Conservation (phyloP, 2,329 filamentous ascomycete species). For the Ceratocystis papillata region DNA sequence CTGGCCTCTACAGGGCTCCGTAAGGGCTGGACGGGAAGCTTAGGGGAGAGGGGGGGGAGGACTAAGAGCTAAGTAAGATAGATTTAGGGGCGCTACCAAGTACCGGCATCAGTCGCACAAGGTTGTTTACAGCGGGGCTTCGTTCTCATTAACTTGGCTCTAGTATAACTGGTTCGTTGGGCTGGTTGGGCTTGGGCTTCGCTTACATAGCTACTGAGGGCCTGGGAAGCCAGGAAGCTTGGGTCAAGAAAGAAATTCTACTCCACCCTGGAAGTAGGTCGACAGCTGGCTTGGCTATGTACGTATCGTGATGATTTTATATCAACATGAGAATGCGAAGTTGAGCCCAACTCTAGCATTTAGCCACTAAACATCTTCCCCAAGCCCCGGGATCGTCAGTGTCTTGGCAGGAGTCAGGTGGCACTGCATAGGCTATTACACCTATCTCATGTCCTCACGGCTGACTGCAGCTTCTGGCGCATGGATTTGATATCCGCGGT, state of each 20-base stretch:
- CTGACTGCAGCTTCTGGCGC: neutral
- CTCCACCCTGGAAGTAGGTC: neutral
- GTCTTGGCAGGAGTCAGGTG: neutral
- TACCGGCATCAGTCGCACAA: neutral
- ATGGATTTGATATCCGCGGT: neutral
- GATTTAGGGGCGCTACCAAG: neutral
- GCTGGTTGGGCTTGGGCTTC: neutral
- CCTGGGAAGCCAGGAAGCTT: neutral
- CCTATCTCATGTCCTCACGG: neutral
- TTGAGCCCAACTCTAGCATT: too few species aligned
- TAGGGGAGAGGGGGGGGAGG: neutral
- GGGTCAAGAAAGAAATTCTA: neutral
- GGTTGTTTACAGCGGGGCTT: constrained; percentile 7
- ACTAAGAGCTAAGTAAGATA: neutral
- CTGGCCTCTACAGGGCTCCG: neutral
- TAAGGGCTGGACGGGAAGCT: neutral
- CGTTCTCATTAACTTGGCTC: neutral
- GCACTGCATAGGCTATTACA: neutral
- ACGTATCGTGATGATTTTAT: neutral
- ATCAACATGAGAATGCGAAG: too few species aligned
- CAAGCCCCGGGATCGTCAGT: neutral
- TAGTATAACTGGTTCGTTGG: constrained; percentile 6
- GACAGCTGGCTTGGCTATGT: neutral
- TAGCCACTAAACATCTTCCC: neutral
- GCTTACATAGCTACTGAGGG: neutral